These are phyloP conservation scores for Diaporthe capsici DNA, from an alignment of 2,329 filamentous ascomycete species.

Conservation along the genomic window DNA sequence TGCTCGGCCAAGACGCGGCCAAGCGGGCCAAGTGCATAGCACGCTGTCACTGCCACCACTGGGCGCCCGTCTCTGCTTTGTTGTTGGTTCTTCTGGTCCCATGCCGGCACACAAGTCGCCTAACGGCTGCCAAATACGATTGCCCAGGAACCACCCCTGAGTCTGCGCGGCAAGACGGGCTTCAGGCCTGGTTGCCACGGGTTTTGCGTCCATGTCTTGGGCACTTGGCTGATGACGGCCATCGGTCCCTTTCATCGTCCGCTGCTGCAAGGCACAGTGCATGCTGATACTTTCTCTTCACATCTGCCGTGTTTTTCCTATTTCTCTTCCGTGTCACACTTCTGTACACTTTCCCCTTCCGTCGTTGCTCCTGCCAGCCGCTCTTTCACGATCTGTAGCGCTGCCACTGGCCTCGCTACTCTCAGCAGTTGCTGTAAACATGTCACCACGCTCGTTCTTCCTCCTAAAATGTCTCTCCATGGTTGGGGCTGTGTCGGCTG, in stretches of 20 bases:
- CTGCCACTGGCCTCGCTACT: background rate
- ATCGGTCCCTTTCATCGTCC: conserved; percentile 4
- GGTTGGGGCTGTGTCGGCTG: conserved; percentile 30
- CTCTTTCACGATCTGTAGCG: conserved; percentile 3
- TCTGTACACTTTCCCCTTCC: background rate
- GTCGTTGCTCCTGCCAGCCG: conserved; percentile 15
- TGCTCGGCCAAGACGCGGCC: conserved; percentile 37
- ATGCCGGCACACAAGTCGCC: conserved; percentile 19
- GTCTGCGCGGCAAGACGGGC: conserved; percentile 4
- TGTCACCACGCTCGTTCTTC: conserved; percentile 26
- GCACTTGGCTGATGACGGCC: conserved; percentile 30
- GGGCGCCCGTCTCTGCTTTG: conserved; percentile 27
- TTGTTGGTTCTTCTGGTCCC: conserved; percentile 5
- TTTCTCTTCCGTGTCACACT: background rate
- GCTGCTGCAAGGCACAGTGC: conserved; percentile 30
- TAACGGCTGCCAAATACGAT: conserved; percentile 27
- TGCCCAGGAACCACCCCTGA: conserved; percentile 23
- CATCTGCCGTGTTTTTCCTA: conserved; percentile 3
- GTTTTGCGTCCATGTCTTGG: conserved; percentile 26
- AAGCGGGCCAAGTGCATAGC: conserved; percentile 39
- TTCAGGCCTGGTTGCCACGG: conserved; percentile 22
- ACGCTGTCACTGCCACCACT: conserved; percentile 28
- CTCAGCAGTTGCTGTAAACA: conserved; percentile 26
- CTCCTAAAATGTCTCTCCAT: conserved; percentile 24
- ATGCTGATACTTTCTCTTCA: conserved; percentile 5